Evolutionary conservation across 2,329 filamentous ascomycete species (phyloP).

Genomic region (Colletotrichum aenigma): DNA sequence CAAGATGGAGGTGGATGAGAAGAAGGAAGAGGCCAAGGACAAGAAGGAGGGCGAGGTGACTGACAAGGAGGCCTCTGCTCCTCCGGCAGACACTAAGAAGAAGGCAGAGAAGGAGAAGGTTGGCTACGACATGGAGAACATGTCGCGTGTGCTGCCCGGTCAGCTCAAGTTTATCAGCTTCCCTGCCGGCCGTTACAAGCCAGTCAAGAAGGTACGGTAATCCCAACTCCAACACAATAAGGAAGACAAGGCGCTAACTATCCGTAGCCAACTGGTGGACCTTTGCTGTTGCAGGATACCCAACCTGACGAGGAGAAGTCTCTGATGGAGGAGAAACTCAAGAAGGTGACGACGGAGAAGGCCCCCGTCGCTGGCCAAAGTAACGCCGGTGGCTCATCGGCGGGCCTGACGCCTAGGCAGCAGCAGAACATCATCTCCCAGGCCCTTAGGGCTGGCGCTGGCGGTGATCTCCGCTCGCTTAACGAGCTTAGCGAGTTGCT

Average conservation of each 20-base stretch:
- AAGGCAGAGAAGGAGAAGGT: conserved; percentile 95
- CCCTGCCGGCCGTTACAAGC: conserved; percentile 87
- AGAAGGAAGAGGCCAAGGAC: conserved; percentile 64
- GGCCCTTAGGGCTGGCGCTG: conserved; percentile 24
- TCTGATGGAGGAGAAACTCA: conserved; percentile 89
- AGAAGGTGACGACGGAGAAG: conserved; percentile 73
- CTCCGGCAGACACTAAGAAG: conserved; percentile 72
- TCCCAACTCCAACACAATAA: background rate
- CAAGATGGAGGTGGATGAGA: conserved; percentile 87
- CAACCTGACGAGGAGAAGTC: conserved; percentile 78
- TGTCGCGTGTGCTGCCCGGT: conserved; percentile 89
- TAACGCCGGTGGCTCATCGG: conserved; percentile 33
- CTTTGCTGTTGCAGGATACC: conserved; percentile 88
- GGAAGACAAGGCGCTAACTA: conserved; percentile 47
- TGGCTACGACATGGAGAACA: conserved; percentile 94
- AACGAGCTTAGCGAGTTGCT: conserved; percentile 50
- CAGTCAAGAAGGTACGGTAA: conserved; percentile 77
- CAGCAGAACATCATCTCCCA: conserved; percentile 31
- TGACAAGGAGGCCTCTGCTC: conserved; percentile 59
- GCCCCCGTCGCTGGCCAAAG: conserved; percentile 58
- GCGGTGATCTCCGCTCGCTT: conserved; percentile 35
- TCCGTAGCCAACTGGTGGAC: conserved; percentile 83
- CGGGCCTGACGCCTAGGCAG: conserved; percentile 30
- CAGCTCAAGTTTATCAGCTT: conserved; percentile 98
- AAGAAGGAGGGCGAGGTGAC: conserved; percentile 56